These are phyloP conservation scores for Solanum peruvianum DNA, from an alignment of 257 asterid genomes.

Conservation along the genomic window DNA sequence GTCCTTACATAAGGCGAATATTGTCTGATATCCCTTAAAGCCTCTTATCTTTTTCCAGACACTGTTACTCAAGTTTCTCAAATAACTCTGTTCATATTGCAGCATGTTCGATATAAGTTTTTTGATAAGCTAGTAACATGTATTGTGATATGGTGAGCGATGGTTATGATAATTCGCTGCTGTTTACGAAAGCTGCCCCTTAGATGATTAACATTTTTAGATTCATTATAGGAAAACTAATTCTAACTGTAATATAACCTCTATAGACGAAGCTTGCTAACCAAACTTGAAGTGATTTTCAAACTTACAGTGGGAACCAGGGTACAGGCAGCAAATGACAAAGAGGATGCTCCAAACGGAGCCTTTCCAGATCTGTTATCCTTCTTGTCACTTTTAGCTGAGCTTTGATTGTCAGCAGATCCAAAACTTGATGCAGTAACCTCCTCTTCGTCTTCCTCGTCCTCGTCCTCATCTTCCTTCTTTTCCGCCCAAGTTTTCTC, in stretches of 20 bases:
- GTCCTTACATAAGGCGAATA: background rate
- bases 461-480: constrained; percentile 40
- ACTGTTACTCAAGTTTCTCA: background rate
- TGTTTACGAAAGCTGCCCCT: background rate
- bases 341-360: constrained; percentile 76
- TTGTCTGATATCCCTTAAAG: background rate
- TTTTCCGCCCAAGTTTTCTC: constrained; percentile 22
- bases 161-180: background rate
- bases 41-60: background rate
- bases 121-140: background rate
- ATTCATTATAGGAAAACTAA: background rate
- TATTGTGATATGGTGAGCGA: background rate
- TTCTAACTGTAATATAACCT: background rate
- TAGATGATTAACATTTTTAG: background rate
- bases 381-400: constrained; percentile 22
- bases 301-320: constrained; percentile 46
- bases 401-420: constrained; percentile 31
- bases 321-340: constrained; percentile 39
- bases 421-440: constrained; percentile 78
- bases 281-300: background rate
- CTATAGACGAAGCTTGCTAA: background rate
- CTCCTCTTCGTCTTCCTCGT: constrained; percentile 29
- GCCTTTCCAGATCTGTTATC: constrained; percentile 46
- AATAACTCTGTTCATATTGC: background rate
- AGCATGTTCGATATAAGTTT: background rate